Base-by-base conservation (phyloP, 1,284 basidiomycete genomes). In the Vanrija sp. region DNA sequence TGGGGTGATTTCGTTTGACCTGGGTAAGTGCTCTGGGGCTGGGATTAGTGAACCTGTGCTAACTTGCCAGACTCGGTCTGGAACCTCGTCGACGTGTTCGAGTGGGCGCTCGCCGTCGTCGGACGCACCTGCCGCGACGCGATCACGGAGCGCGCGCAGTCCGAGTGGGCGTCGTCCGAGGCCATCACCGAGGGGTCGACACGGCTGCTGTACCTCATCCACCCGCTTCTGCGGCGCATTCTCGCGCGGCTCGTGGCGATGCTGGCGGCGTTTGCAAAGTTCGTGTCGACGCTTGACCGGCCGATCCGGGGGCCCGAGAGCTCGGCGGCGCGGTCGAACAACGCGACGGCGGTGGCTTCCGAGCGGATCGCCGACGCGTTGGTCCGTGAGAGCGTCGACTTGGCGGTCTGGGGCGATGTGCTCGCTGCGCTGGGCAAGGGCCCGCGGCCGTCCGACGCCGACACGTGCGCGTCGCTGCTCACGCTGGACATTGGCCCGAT, bases 61-160 rank as follows among this genome's bases (percentile, higher is more conserved):
- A 7, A 28, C 19, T 9, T 5, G 15, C 6, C 51, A 65, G 71
- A 72, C 52, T 66, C 63, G 10, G 60, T 70, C 8, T 74, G 70
- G 70, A 62, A 65, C 45, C 54, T 72, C 16, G 60, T 71, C 19
- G 57, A 57, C 15, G 56, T 71, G n/a, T 56, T 67, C 15, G 72
- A 74, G 55, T 74, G 69, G 68, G 56, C 55, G 6, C 56, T 65
- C 1, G 25, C 47, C 3, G 42, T 62, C 23, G 49, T 74, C 1
- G 58, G 62, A 3, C 26, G 21, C n/a, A 49, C 63, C 19, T 62
- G 71, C 58, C 60, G 68, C 7, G 65, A 70, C 21, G 54, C 58
- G 6, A 51, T 74, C 16, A 23, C 63, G 9, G 58, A 65, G 43
- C 46, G 54, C 14, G 67, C 61, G 2, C 42, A 54, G n/a, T 29